phyloP scores from a whole-genome alignment of 805 yeast genomes.

The Debaryomyces prosopidis region DNA sequence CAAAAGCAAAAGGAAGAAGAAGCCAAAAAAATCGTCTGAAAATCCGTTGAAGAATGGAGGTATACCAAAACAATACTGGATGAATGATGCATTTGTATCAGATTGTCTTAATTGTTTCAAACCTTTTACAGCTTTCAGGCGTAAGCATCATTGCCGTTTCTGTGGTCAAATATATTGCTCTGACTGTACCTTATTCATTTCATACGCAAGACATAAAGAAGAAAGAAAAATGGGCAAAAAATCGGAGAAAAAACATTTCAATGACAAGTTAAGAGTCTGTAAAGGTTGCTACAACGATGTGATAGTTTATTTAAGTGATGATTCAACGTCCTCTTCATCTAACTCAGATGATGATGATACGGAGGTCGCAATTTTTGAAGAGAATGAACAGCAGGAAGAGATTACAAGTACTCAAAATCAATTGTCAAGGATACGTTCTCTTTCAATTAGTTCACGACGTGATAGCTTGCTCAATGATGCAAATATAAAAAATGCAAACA shows the following conservation, averaged over 20 bases:
- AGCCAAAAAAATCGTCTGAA: slow-evolving; percentile 31
- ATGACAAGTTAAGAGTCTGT: slow-evolving; percentile 77
- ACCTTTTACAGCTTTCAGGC: slow-evolving; percentile 78
- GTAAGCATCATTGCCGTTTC: slow-evolving; percentile 92
- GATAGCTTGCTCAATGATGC: slow-evolving; percentile 19
- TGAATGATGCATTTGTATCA: slow-evolving; percentile 89
- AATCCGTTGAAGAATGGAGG: slow-evolving; percentile 51
- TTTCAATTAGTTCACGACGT: slow-evolving; percentile 25
- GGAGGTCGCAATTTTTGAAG: slow-evolving; percentile 14
- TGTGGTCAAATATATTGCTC: slow-evolving; percentile 96
- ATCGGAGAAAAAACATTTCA: slow-evolving; percentile 45
- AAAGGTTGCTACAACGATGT: slow-evolving; percentile 73
- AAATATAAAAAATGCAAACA: slow-evolving; percentile 9
- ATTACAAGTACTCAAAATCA: slow-evolving; percentile 21
- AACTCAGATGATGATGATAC: slow-evolving; percentile 29
- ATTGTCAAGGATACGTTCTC: slow-evolving; percentile 28
- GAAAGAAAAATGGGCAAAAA: slow-evolving; percentile 25
- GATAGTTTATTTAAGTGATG: slow-evolving; percentile 68
- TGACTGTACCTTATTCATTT: slow-evolving; percentile 70
- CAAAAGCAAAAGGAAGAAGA: slow-evolving; percentile 23
- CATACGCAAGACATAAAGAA: slow-evolving; percentile 52
- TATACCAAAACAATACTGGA: slow-evolving; percentile 83
- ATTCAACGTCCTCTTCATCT: slow-evolving; percentile 41
- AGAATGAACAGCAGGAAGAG: slow-evolving; percentile 17
- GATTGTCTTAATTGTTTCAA: slow-evolving; percentile 85